Evolutionary conservation across 2,329 filamentous ascomycete species (phyloP).

Genomic region (Claviceps africana): DNA sequence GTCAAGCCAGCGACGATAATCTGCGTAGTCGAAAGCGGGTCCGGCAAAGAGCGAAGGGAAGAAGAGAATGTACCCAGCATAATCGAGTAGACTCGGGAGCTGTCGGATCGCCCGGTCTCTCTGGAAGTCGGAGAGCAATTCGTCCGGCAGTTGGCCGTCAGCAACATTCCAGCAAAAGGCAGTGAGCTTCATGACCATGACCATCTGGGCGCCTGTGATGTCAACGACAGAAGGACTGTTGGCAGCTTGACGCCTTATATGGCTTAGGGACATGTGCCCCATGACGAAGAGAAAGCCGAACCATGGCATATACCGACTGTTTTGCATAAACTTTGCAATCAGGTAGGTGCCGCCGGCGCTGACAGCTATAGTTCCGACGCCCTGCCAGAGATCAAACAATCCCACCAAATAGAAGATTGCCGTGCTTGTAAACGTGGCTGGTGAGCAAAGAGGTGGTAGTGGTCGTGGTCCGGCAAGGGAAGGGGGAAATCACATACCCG

Average conservation of each 20-base stretch:
- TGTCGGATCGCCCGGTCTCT: slow-evolving; percentile 64
- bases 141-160: slow-evolving; percentile 68
- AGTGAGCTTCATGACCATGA: slow-evolving; percentile 91
- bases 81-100: slow-evolving; percentile 68
- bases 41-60: slow-evolving; percentile 84
- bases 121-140: slow-evolving; percentile 75
- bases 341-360: slow-evolving; percentile 67
- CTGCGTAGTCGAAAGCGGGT: slow-evolving; percentile 85
- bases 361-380: slow-evolving; percentile 64
- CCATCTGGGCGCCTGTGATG: slow-evolving; percentile 95
- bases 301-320: slow-evolving; percentile 93
- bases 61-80: slow-evolving; percentile 81
- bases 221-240: slow-evolving; percentile 57
- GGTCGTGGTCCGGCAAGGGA: too few species aligned
- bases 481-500: slow-evolving; percentile 32
- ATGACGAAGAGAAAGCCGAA: slow-evolving; percentile 86
- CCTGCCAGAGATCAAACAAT: slow-evolving; percentile 83
- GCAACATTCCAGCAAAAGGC: slow-evolving; percentile 98
- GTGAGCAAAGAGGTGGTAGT: not conserved
- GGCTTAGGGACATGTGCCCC: slow-evolving; percentile 85
- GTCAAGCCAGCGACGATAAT: slow-evolving; percentile 86
- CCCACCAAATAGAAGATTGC: slow-evolving; percentile 86
- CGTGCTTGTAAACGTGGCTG: slow-evolving; percentile 33
- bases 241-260: slow-evolving; percentile 65
- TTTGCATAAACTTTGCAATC: slow-evolving; percentile 67